Evolutionary conservation across 768 basidiomycete genomes (phyloP).

Genomic region (Hydnum rufescens): DNA sequence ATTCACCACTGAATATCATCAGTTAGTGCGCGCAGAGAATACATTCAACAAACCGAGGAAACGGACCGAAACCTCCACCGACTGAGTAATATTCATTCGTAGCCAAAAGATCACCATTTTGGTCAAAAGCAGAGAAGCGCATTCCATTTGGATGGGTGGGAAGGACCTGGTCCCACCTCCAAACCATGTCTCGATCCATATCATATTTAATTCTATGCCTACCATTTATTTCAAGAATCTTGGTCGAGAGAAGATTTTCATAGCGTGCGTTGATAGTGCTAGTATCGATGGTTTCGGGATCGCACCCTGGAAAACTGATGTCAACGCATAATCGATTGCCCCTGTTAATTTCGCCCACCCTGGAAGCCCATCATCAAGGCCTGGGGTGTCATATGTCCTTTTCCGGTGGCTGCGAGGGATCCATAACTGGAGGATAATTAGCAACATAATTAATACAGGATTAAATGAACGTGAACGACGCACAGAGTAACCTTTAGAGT

Average conservation of each 20-base stretch:
- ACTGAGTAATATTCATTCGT: constrained; percentile 87
- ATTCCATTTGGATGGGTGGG: constrained; percentile 76
- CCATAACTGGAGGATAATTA: constrained; percentile 42
- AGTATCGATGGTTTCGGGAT: constrained; percentile 86
- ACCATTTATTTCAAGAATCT: constrained; percentile 50
- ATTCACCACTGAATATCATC: constrained; percentile 42
- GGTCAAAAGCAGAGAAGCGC: constrained; percentile 69
- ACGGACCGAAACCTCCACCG: constrained; percentile 2
- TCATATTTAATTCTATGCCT: constrained; percentile 63
- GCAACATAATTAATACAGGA: constrained; percentile 1
- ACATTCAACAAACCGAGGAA: background rate
- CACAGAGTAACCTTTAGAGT: constrained; percentile 74
- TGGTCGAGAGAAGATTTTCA: constrained; percentile 40
- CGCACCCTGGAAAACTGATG: constrained; percentile 31
- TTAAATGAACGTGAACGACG: constrained; percentile 12
- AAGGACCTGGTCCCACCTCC: constrained; percentile 71
- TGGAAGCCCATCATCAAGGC: constrained; percentile 18
- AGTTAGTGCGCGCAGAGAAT: background rate
- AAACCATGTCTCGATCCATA: constrained; percentile 81
- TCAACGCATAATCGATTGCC: background rate
- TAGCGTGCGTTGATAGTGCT: constrained; percentile 67
- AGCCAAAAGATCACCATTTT: constrained; percentile 69
- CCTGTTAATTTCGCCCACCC: constrained; percentile 10
- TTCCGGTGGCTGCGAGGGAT: constrained; percentile 74
- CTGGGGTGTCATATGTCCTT: constrained; percentile 22